These are phyloP conservation scores for Linnemannia elongata DNA, from an alignment of 192 early-diverging fungal species.

Conservation along the genomic window DNA sequence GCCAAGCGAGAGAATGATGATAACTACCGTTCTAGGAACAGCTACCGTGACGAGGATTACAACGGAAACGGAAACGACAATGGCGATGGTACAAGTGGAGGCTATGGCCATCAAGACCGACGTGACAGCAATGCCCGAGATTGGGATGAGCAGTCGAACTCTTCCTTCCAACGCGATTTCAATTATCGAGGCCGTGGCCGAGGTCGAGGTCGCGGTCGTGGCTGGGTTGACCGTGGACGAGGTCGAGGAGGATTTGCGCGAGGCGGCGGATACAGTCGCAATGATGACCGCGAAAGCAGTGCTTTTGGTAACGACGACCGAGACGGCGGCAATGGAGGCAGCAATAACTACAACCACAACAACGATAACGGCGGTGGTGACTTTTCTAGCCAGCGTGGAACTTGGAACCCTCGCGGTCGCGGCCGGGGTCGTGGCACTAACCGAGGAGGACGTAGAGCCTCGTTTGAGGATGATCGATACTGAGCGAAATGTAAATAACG, in stretches of 20 bases:
- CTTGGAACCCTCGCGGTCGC: conserved; percentile 21
- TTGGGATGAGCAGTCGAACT: conserved; percentile 10
- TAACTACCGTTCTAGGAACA: background rate
- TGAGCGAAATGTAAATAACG: background rate
- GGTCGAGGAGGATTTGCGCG: background rate
- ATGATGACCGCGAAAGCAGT: conserved; percentile 1
- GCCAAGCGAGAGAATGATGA: conserved; percentile 5
- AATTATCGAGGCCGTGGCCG: conserved; percentile 11
- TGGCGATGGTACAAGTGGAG: background rate
- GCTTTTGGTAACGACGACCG: conserved; percentile 10
- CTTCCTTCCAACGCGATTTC: background rate
- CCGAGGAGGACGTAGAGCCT: conserved; percentile 8
- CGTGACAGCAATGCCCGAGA: background rate
- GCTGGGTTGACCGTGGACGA: conserved; percentile 9
- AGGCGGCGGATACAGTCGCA: conserved; percentile 7
- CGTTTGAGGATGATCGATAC: conserved; percentile 19
- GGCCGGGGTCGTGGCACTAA: conserved; percentile 14
- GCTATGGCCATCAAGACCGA: background rate
- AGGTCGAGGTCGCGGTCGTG: conserved; percentile 23
- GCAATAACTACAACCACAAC: background rate
- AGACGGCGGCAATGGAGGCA: background rate
- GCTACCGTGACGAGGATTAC: background rate
- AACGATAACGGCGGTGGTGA: background rate
- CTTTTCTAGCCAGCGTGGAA: background rate
- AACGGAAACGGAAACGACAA: background rate